Conservation (phyloP, 345 rosid genomes). For the Hevea brasiliensis region DNA sequence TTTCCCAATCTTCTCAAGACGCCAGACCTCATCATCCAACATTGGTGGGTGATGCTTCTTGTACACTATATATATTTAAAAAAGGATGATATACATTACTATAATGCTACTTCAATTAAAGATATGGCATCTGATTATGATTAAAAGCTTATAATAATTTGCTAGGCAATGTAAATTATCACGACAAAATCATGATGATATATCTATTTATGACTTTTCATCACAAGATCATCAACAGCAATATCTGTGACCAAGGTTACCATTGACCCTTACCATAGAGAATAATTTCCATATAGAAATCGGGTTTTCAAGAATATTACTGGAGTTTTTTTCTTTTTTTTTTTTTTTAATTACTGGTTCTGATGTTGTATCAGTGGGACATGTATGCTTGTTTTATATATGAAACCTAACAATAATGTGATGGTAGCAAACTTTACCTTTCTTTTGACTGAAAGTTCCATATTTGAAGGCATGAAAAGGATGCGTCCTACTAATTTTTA, state of each 20-base stretch:
- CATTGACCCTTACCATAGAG: background rate
- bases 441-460: background rate
- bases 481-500: background rate
- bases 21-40: constrained; percentile 82
- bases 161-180: too few relatives aligned
- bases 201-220: too few relatives aligned
- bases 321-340: too few relatives aligned
- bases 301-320: background rate
- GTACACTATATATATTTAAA: constrained; percentile 49
- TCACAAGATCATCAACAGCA: too few relatives aligned
- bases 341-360: too few relatives aligned
- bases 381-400: background rate
- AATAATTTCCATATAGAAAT: too few relatives aligned
- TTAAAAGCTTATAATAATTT: too few relatives aligned
- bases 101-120: too few relatives aligned
- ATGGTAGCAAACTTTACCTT: background rate
- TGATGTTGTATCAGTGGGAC: background rate
- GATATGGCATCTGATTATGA: too few relatives aligned
- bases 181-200: too few relatives aligned
- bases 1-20: constrained; percentile 84
- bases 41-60: constrained; percentile 89
- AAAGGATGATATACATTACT: too few relatives aligned
- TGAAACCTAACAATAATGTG: background rate
- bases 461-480: background rate
- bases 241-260: too few relatives aligned